These are phyloP conservation scores for Monosporozyma servazzii DNA, from an alignment of 805 yeast species.

Conservation along the genomic window DNA sequence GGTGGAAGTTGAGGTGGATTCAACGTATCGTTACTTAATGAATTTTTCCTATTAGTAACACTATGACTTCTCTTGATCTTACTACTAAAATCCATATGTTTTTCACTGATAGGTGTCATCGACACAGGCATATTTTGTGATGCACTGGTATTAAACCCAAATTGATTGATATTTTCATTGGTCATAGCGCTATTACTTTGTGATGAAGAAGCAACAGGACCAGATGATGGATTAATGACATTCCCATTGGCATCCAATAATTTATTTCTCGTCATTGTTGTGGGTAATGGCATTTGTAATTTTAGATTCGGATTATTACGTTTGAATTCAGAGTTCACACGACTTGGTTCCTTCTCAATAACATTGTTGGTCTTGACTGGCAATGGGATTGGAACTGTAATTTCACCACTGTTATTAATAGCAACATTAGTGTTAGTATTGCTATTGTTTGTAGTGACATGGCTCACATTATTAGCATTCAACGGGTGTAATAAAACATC, in stretches of 20 bases:
- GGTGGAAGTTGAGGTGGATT: not conserved
- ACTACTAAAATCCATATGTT: conserved; percentile 25
- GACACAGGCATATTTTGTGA: conserved; percentile 46
- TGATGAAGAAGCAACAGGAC: conserved; percentile 31
- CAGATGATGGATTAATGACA: not conserved
- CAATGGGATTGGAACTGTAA: not conserved
- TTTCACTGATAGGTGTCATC: conserved; percentile 78
- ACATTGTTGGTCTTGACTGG: not conserved
- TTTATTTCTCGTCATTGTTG: conserved; percentile 31
- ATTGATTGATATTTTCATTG: conserved; percentile 49
- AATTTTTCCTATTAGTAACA: conserved; percentile 11
- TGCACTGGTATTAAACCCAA: conserved; percentile 51
- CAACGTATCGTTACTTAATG: not conserved
- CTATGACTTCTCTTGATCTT: conserved; percentile 20
- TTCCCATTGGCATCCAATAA: conserved; percentile 14
- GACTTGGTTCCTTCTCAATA: conserved; percentile 15
- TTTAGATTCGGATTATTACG: conserved; percentile 48
- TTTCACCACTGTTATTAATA: conserved; percentile 1
- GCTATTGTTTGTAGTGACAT: conserved; percentile 3
- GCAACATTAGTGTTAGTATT: not conserved
- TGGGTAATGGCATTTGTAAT: conserved; percentile 71
- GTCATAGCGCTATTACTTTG: conserved; percentile 9
- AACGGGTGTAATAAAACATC: conserved; percentile 29
- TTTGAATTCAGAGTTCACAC: conserved; percentile 28
- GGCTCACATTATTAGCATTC: conserved; percentile 17